Conservation (phyloP, 441 rosid species). For the Populus hybrid region DNA sequence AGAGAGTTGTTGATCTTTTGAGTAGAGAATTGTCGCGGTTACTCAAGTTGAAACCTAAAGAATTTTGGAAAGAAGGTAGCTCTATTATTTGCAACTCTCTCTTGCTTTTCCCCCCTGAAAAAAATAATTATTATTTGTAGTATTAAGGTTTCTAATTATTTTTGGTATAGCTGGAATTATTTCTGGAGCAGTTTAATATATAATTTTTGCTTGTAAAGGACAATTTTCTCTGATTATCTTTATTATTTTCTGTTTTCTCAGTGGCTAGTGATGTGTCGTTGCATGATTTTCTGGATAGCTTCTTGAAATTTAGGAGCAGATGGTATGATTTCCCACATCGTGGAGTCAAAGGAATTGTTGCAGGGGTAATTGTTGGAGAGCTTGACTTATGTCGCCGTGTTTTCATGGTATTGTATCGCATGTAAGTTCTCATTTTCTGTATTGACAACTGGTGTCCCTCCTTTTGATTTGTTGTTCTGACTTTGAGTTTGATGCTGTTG, state of each 20-base stretch:
- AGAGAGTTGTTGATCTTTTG: conserved; percentile 92
- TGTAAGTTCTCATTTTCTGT: conserved; percentile 49
- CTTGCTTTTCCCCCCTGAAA: background rate
- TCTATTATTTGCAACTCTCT: background rate
- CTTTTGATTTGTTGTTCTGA: background rate
- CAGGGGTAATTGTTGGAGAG: conserved; percentile 91
- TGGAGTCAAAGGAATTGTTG: conserved; percentile 78
- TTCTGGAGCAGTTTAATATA: background rate
- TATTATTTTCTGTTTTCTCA: conserved; percentile 21
- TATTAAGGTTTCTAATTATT: background rate
- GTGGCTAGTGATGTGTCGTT: conserved; percentile 81
- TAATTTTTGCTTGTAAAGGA: background rate
- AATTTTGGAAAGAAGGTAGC: conserved; percentile 89
- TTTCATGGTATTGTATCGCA: conserved; percentile 85
- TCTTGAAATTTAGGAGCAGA: conserved; percentile 78
- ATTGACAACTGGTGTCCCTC: background rate
- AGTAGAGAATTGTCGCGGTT: conserved; percentile 75
- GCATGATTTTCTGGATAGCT: conserved; percentile 78
- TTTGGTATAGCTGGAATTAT: background rate
- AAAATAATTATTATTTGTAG: background rate
- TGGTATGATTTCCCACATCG: conserved; percentile 97
- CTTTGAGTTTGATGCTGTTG: conserved; percentile 12
- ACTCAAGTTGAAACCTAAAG: conserved; percentile 76
- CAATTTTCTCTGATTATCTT: background rate
- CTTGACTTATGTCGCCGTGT: conserved; percentile 75